Evolutionary conservation across 2,329 filamentous ascomycete genomes (phyloP).

Genomic region (Fusarium verticillioides): DNA sequence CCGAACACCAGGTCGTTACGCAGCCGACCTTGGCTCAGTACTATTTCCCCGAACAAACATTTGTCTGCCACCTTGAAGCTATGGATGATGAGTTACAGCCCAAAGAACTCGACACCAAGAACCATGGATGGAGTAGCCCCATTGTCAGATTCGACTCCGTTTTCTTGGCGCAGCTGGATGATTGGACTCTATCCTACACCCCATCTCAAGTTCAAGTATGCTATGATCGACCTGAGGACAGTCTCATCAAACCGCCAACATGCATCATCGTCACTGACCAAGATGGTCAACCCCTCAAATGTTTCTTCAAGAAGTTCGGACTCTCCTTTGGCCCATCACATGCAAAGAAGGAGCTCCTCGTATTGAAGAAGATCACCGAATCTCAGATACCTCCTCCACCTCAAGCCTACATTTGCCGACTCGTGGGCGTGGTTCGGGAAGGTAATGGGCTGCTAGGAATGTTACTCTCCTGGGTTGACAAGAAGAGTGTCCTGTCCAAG

Average conservation of each 20-base stretch:
- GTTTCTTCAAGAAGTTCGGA: not conserved
- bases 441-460: not conserved
- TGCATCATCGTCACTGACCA: accelerated
- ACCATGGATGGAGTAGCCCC: not conserved
- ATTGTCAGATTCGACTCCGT: not conserved
- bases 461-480: not conserved
- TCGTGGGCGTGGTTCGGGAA: accelerated
- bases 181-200: not conserved
- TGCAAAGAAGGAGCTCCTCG: not conserved
- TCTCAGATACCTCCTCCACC: accelerated
- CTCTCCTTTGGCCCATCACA: not conserved
- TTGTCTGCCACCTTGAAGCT: accelerated
- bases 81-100: not conserved
- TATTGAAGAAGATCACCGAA: not conserved
- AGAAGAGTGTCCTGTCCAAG: not conserved
- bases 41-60: not conserved
- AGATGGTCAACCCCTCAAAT: not conserved
- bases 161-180: not conserved
- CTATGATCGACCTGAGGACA: not conserved
- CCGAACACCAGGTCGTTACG: not conserved
- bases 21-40: not conserved
- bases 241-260: not conserved
- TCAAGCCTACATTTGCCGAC: not conserved
- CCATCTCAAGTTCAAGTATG: not conserved
- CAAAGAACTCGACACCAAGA: accelerated